These are phyloP conservation scores for Phialemonium atrogriseum DNA, from an alignment of 2,329 filamentous ascomycete species.

Conservation along the genomic window DNA sequence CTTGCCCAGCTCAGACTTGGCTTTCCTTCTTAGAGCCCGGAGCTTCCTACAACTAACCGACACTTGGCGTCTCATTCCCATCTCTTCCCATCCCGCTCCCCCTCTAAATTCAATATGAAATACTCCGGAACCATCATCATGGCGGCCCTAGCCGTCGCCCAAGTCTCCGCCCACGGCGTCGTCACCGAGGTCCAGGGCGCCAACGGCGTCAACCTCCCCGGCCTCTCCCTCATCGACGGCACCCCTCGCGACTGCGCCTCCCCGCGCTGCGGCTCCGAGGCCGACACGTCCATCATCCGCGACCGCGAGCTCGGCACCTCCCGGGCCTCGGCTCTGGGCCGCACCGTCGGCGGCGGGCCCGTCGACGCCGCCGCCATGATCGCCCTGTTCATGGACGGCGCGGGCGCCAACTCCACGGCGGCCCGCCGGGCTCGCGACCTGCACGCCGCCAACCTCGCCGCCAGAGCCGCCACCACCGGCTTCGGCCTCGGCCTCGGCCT, in stretches of 20 bases:
- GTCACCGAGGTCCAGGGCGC: constrained; percentile 47
- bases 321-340: constrained; percentile 52
- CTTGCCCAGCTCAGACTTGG: constrained; percentile 1
- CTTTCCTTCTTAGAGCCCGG: constrained; percentile 3
- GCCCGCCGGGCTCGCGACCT: constrained; percentile 8
- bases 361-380: constrained; percentile 51
- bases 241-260: constrained; percentile 59
- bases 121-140: constrained; percentile 31
- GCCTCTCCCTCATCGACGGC: constrained; percentile 53
- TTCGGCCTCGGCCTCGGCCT: background rate
- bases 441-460: constrained; percentile 11
- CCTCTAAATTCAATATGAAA: constrained; percentile 13
- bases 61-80: too few relatives aligned
- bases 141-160: constrained; percentile 38
- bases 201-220: constrained; percentile 56
- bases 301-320: constrained; percentile 45
- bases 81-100: background rate
- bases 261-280: constrained; percentile 56
- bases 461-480: constrained; percentile 11
- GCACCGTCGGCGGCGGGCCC: constrained; percentile 50
- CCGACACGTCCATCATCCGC: constrained; percentile 63
- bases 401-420: constrained; percentile 15
- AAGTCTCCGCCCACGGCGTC: constrained; percentile 49
- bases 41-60: background rate
- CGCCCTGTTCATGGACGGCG: constrained; percentile 49